Evolutionary conservation across 225 moss, liverwort and hornwort genomes (phyloP).

Genomic region (Pseudoscleropodium purum): DNA sequence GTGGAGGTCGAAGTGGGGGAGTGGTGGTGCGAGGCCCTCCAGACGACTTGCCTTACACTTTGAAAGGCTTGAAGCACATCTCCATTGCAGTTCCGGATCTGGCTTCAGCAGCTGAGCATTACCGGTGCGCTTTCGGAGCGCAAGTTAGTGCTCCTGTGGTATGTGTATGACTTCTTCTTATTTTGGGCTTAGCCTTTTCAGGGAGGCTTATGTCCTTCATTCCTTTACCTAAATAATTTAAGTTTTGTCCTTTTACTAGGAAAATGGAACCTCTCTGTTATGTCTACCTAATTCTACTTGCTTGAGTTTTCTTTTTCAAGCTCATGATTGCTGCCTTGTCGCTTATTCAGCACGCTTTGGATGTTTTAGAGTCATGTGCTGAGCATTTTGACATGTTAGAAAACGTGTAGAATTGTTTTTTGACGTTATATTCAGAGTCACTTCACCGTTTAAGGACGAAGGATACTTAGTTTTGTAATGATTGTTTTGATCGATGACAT

Average conservation of each 20-base stretch:
- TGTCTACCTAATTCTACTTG: neutral
- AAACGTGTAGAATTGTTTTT: neutral
- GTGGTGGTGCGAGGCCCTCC: conserved; percentile 46
- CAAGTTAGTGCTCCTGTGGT: conserved; percentile 76
- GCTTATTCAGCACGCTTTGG: neutral
- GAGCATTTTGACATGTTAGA: neutral
- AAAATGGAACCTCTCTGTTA: neutral
- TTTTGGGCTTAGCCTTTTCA: neutral
- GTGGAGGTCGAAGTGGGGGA: conserved; percentile 49
- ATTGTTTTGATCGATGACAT: no score
- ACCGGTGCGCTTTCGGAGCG: conserved; percentile 75
- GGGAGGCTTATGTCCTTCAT: neutral
- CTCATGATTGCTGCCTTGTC: neutral
- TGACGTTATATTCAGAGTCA: neutral
- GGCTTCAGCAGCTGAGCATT: conserved; percentile 58
- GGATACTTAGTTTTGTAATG: neutral
- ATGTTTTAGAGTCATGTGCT: neutral
- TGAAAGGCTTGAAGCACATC: conserved; percentile 77
- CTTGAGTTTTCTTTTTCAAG: neutral
- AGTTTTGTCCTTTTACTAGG: neutral
- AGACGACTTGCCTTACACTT: conserved; percentile 57
- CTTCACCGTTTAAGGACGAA: no score
- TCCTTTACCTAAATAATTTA: neutral
- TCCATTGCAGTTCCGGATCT: conserved; percentile 80
- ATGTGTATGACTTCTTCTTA: neutral